These are phyloP conservation scores for Zygotorulaspora florentina DNA, from an alignment of 805 yeast genomes.

Conservation along the genomic window DNA sequence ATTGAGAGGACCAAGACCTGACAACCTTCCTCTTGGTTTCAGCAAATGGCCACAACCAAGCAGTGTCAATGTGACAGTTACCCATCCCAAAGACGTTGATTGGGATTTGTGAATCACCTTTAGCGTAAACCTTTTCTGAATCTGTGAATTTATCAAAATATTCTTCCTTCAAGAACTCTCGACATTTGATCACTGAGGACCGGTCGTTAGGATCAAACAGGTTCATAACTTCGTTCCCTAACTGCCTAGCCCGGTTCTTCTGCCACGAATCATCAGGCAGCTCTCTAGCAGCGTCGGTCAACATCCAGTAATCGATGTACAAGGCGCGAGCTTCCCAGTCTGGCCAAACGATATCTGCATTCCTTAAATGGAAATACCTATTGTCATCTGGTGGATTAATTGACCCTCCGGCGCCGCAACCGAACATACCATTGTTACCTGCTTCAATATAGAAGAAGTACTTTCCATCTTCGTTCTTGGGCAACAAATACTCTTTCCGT, in stretches of 20 bases:
- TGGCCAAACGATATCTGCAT: slow-evolving; percentile 78
- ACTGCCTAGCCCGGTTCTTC: slow-evolving; percentile 72
- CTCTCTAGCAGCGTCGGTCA: slow-evolving; percentile 90
- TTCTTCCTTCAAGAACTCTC: slow-evolving; percentile 53
- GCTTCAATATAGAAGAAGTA: slow-evolving; percentile 79
- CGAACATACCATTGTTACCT: slow-evolving; percentile 94
- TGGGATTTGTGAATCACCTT: slow-evolving; percentile 34
- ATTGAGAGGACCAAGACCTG: slow-evolving; percentile 92
- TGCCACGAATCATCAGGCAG: slow-evolving; percentile 72
- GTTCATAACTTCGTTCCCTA: slow-evolving; percentile 82
- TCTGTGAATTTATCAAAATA: slow-evolving; percentile 66
- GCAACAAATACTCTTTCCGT: slow-evolving; percentile 68
- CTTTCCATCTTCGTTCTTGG: slow-evolving; percentile 46
- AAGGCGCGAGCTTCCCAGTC: slow-evolving; percentile 75
- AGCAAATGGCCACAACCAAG: slow-evolving; percentile 99
- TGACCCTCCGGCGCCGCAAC: slow-evolving; percentile 56
- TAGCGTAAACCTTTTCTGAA: slow-evolving; percentile 58
- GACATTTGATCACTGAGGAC: slow-evolving; percentile 53
- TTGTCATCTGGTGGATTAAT: slow-evolving; percentile 70
- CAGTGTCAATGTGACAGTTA: slow-evolving; percentile 95
- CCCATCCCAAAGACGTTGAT: slow-evolving; percentile 81
- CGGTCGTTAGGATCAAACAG: slow-evolving; percentile 70
- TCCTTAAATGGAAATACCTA: slow-evolving; percentile 59
- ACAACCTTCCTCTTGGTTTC: slow-evolving; percentile 91
- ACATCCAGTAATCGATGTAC: slow-evolving; percentile 77